These are phyloP conservation scores for Saccharomyces hybrid DNA, from an alignment of 1,139 yeast species.

Conservation along the genomic window DNA sequence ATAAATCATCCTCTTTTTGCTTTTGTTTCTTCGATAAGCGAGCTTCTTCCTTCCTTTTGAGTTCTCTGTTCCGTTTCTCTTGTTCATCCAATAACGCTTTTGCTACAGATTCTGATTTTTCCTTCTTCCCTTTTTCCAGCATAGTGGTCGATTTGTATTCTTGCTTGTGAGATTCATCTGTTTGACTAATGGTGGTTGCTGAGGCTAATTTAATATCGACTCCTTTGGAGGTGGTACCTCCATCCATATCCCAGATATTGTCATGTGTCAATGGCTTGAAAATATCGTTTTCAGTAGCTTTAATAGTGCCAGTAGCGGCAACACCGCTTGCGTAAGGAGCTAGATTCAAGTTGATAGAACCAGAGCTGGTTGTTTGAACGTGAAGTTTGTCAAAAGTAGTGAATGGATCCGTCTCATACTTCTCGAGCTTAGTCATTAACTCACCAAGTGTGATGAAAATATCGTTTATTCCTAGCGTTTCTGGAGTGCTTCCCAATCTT, in stretches of 20 bases:
- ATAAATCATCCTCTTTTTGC: constrained; percentile 11
- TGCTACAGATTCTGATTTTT: background rate
- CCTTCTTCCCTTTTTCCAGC: background rate
- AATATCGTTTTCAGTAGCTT: background rate
- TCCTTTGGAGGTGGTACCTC: constrained; percentile 5
- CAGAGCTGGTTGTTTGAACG: background rate
- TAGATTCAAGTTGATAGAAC: background rate
- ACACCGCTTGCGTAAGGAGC: background rate
- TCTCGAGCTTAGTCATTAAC: constrained; percentile 19
- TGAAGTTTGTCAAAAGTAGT: constrained; percentile 16
- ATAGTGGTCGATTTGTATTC: background rate
- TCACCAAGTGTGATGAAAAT: constrained; percentile 24
- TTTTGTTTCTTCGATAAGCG: constrained; percentile 19
- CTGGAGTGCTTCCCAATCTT: constrained; percentile 19
- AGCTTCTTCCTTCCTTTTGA: background rate
- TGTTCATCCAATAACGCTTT: background rate
- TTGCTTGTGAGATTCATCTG: background rate
- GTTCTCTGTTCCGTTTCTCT: background rate
- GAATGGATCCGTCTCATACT: constrained; percentile 23
- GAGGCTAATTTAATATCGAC: constrained; percentile 4
- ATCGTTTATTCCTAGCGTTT: constrained; percentile 24
- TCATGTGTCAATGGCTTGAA: background rate
- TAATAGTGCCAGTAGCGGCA: background rate
- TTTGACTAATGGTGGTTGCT: background rate
- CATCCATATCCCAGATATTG: background rate